Conservation (phyloP, 768 basidiomycete species). For the Pleurotus djamor region DNA sequence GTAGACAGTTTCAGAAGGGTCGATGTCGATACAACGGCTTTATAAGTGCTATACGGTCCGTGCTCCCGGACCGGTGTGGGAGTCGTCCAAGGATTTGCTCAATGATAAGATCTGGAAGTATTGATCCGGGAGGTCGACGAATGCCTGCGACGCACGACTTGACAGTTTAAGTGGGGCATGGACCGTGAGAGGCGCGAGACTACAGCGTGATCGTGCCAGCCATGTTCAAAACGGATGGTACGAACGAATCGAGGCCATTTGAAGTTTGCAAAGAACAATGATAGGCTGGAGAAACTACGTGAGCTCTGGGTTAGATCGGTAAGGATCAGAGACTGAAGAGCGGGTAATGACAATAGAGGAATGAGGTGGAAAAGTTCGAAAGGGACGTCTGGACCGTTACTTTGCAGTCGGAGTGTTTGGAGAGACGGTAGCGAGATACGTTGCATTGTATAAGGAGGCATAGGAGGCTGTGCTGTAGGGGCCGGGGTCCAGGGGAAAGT, state of each 20-base stretch:
- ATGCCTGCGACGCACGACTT: not conserved
- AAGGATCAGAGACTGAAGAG: constrained; percentile 45
- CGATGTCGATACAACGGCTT: not conserved
- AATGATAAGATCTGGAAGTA: not conserved
- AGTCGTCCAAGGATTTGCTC: not conserved
- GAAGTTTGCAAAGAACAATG: constrained; percentile 44
- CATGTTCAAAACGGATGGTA: constrained; percentile 36
- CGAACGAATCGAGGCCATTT: constrained; percentile 36
- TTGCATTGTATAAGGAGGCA: constrained; percentile 21
- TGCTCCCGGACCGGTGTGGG: constrained; percentile 9
- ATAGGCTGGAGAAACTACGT: constrained; percentile 40
- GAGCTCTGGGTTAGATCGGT: constrained; percentile 33
- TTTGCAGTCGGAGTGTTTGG: constrained; percentile 41
- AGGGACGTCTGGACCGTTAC: constrained; percentile 57
- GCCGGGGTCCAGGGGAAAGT: constrained; percentile 48
- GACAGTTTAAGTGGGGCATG: constrained; percentile 22
- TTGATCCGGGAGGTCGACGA: not conserved
- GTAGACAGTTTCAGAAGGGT: not conserved
- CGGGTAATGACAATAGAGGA: constrained; percentile 46
- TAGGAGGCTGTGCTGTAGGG: constrained; percentile 16
- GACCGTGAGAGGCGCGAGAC: constrained; percentile 30
- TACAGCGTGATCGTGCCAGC: constrained; percentile 45
- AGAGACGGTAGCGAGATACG: constrained; percentile 44
- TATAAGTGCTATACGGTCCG: not conserved
- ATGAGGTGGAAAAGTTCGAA: constrained; percentile 54